Conservation (phyloP, 805 yeast genomes). For the Candida chauliodis region DNA sequence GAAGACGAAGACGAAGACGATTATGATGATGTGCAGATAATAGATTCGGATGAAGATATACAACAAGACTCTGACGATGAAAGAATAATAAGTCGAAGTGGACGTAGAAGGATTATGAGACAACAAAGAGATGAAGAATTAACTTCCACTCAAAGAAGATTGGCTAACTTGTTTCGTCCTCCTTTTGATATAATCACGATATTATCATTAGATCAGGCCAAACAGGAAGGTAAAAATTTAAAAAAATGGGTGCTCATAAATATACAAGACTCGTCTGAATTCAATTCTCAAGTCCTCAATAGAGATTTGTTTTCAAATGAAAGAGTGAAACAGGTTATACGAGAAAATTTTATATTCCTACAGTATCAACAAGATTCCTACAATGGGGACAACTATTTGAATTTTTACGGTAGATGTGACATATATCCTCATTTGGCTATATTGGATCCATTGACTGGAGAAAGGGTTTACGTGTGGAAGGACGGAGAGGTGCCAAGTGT, state of each 20-base stretch:
- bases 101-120: constrained; percentile 25
- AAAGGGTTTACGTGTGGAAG: constrained; percentile 75
- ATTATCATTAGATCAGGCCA: constrained; percentile 71
- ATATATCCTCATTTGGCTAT: constrained; percentile 87
- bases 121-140: constrained; percentile 30
- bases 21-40: constrained; percentile 25
- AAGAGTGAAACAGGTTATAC: constrained; percentile 60
- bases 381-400: constrained; percentile 66
- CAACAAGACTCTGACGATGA: constrained; percentile 11
- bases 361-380: constrained; percentile 81
- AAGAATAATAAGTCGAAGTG: constrained; percentile 24
- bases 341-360: constrained; percentile 70
- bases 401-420: constrained; percentile 61
- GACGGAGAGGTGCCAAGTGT: constrained; percentile 55
- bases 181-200: constrained; percentile 86
- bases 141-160: constrained; percentile 54
- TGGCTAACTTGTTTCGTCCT: constrained; percentile 84
- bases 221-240: constrained; percentile 54
- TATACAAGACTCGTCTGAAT: constrained; percentile 81
- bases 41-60: constrained; percentile 31
- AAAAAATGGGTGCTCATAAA: constrained; percentile 84
- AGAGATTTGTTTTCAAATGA: constrained; percentile 87
- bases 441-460: constrained; percentile 94
- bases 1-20: constrained; percentile 22
- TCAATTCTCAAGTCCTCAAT: constrained; percentile 84